Evolutionary conservation across 345 rosid species (phyloP), one percentile per base, ranked within the genome.

Genomic region (Populus deltoides): DNA sequence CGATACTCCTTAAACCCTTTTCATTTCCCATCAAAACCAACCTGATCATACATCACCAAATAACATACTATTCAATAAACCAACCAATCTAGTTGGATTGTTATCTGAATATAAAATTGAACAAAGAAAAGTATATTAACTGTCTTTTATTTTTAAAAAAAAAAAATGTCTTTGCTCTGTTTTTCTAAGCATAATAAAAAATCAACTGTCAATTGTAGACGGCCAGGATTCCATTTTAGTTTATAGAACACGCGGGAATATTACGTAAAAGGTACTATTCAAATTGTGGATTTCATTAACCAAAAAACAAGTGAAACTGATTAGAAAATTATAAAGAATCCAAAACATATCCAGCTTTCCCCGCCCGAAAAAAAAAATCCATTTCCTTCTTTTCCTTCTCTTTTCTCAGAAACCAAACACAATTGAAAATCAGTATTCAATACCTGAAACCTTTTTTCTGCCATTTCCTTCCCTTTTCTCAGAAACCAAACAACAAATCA

Each of bases 21-120:
- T 89, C 94, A 3, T 93, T 74, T 74, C 99, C 98, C 93, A 96
- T 84, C 87, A 92, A 75, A 68, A 90, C 98, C 92, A 96, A 72
- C 89, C 99, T 93, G 71, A 69, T 53, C 31, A 59, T 9, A 25
- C 33, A 25, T 62, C 20, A 65, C 63, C 6, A 51, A 27, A 75
- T 15, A 41, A 24, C 33, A 69, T 41, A 15, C 17, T 25, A 36
- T 31, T 33, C 39, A 53, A 57, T 36, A 36, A 53, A 11, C 17
- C 8, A 72, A 12, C 70, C 53, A 17, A 27, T 45, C 25, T 24
- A 8, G 49, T 35, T 29, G 33, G 22, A 27, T 6, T 31, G 38
- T 8, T 36, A 31, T 36, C 18, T 47, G 51, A 15, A 47, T 47
- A 15, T 47, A 47, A 12, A 45, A 41, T 25, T 39, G 35, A 25